Evolutionary conservation across 2,329 filamentous ascomycete species (phyloP), one percentile per base, ranked within the genome.

Genomic region (Fusarium sp.): DNA sequence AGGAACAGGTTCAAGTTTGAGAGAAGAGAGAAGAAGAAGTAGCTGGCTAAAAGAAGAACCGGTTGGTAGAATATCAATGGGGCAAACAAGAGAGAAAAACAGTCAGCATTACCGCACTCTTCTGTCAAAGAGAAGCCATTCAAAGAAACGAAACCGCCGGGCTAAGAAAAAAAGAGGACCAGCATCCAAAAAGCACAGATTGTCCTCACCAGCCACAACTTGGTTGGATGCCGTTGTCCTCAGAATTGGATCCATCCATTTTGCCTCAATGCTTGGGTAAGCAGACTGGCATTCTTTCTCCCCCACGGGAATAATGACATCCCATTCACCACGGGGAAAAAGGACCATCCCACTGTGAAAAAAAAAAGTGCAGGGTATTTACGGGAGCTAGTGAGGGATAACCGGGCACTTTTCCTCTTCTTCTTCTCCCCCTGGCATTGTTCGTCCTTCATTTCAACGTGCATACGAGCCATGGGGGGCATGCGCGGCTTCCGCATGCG

Each of bases 381-480:
- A 32, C 47, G 40, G 43, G 50, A 72, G 43, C 69, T 70, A 66
- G 54, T 54, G 62, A 69, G 57, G 25, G 20, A 71, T 71, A 32
- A 54, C 12, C 54, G 27, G 38, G 56, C 56, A 58, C 32, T 50
- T 68, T 57, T 37, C 32, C 52, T 14, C 47, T n/a, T 33, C 50
- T 52, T 30, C 65, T 69, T 25, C 54, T 61, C 27, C 35, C 50
- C 47, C 54, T 35, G 33, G 25, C 45, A 30, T 67, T 69, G 65
- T 66, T 63, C 47, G 64, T 69, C 66, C 69, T 72, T 77, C 75
- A 77, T 77, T 74, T 77, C 66, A 72, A 62, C 60, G 30, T 74
- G 75, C 75, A 77, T 77, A 71, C 76, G 62, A 66, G 65, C 65
- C 63, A 76, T 65, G 63, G 63, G 58, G 66, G 37, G 27, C 45